phyloP scores from a whole-genome alignment of 768 basidiomycete genomes.

The Termitomyces sp. region DNA sequence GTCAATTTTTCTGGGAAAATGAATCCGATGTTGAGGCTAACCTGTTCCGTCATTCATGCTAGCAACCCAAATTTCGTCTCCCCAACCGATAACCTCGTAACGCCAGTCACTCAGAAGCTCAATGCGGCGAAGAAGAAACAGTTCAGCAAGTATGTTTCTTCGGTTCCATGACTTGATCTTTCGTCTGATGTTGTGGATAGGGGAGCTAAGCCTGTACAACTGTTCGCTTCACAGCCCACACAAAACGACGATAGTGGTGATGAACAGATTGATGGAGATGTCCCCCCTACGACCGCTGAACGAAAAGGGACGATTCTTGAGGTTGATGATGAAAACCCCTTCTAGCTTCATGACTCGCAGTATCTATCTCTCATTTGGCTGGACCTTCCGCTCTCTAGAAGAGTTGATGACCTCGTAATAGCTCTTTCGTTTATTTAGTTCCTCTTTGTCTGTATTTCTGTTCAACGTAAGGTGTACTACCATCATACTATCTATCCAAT shows the following conservation, averaged over 20 bases:
- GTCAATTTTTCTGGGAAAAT: constrained; percentile 22
- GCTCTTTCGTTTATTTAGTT: constrained; percentile 10
- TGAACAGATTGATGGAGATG: constrained; percentile 23
- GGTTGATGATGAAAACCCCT: constrained; percentile 68
- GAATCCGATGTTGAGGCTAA: constrained; percentile 7
- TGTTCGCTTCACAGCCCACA: constrained; percentile 45
- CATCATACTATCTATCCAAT: not conserved
- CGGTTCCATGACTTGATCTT: constrained; percentile 1
- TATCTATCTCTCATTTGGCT: constrained; percentile 14
- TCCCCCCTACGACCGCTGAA: constrained; percentile 14
- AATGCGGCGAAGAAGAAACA: constrained; percentile 90
- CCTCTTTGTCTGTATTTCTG: constrained; percentile 14
- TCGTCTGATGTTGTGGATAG: constrained; percentile 24
- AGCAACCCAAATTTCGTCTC: constrained; percentile 89
- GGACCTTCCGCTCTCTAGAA: constrained; percentile 15
- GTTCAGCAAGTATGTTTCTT: constrained; percentile 69
- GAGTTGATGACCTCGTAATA: constrained; percentile 12
- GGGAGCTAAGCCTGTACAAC: constrained; percentile 53
- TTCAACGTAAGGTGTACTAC: constrained; percentile 17
- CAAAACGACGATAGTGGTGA: constrained; percentile 34
- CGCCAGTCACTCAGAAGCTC: constrained; percentile 89
- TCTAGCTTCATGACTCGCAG: constrained; percentile 30
- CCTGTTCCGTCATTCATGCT: not conserved
- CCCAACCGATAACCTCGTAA: constrained; percentile 93
- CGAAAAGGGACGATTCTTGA: constrained; percentile 29